Base-by-base conservation (phyloP, 768 basidiomycete species). In the Tylopilus balloui region DNA sequence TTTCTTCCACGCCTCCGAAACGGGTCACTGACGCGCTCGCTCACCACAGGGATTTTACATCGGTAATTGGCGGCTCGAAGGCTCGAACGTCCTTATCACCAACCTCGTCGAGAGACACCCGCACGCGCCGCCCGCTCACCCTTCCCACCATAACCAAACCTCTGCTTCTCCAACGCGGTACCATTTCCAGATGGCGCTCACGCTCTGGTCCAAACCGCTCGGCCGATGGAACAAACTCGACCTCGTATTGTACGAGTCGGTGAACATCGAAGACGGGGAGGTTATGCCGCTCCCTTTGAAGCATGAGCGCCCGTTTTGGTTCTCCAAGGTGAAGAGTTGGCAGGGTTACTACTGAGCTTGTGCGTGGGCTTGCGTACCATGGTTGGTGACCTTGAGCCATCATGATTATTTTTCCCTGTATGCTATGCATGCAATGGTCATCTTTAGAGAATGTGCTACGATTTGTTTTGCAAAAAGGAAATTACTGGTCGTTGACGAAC, bases 221-320 rank as follows among this genome's bases (percentile, higher is more conserved):
- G 92, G 92, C 7, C 73, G 86, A 46, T 93, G 84, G 83, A 92
- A 90, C 67, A 86, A 81, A 60, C 75, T 95, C 51, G 82, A 89
- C 45, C 76, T 94, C 19, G 61, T 73, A 38, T 73, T 75, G 11
- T 95, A 95, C 64, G 78, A 85, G 45, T 86, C 86, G 0, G 79
- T 94, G 5, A 79, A 86, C 48, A 57, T 88, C n/a, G 80, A 78
- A 50, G 86, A 78, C 15, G 91, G 88, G 3, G 91, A 92, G 62
- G 71, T 77, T 12, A 64, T 77, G 10, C 81, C 84, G 15, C 71
- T 95, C 24, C 72, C 80, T 10, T 69, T 93, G 57, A 90, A 88
- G 61, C 82, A 92, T 56, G 90, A 92, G 64, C 76, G 88, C 47
- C 81, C 91, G n/a, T 95, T 90, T 65, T 93, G 88, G 84, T 96